Percentiles rank a stretch among this genome's conserved stretches.
These are phyloP conservation scores for Hanseniaspora uvarum DNA, from an alignment of 1,139 yeast genomes.

Conservation along the genomic window DNA sequence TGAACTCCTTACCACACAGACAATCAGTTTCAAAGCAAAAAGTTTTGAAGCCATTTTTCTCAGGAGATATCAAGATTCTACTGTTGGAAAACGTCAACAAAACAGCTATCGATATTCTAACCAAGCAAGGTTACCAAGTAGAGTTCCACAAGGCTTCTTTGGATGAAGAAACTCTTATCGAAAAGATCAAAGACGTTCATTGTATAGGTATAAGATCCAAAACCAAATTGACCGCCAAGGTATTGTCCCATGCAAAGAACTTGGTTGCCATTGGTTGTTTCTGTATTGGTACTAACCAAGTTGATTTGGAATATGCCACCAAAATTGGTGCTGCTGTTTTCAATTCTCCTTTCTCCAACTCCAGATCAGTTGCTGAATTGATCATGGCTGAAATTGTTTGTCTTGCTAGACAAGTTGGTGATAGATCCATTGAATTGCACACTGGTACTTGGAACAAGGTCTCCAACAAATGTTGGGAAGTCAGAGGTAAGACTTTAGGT, in stretches of 20 bases:
- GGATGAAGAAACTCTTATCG: constrained; percentile 87
- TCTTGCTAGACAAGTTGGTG: constrained; percentile 93
- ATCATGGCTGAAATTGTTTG: constrained; percentile 92
- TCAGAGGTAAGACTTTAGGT: constrained; percentile 96
- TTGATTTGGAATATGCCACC: constrained; percentile 85
- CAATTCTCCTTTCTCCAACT: constrained; percentile 97
- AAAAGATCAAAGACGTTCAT: constrained; percentile 84
- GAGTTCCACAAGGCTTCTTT: constrained; percentile 85
- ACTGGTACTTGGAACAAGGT: constrained; percentile 98
- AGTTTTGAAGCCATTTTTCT: constrained; percentile 46
- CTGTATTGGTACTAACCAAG: constrained; percentile 99
- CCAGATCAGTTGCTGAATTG: constrained; percentile 96
- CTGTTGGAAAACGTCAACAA: constrained; percentile 84
- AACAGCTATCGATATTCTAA: constrained; percentile 80
- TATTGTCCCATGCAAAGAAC: constrained; percentile 77
- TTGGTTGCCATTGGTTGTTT: constrained; percentile 90
- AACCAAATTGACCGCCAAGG: constrained; percentile 72
- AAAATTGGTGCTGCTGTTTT: constrained; percentile 89
- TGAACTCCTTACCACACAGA: constrained; percentile 32
- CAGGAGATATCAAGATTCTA: constrained; percentile 75
- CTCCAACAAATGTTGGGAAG: constrained; percentile 93
- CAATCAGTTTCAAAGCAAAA: constrained; percentile 41
- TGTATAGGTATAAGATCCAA: constrained; percentile 97
- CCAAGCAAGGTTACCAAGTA: constrained; percentile 89
- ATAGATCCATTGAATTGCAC: constrained; percentile 91